Evolutionary conservation across 2,329 filamentous ascomycete species (phyloP).

Genomic region (Cladosporium sp.): DNA sequence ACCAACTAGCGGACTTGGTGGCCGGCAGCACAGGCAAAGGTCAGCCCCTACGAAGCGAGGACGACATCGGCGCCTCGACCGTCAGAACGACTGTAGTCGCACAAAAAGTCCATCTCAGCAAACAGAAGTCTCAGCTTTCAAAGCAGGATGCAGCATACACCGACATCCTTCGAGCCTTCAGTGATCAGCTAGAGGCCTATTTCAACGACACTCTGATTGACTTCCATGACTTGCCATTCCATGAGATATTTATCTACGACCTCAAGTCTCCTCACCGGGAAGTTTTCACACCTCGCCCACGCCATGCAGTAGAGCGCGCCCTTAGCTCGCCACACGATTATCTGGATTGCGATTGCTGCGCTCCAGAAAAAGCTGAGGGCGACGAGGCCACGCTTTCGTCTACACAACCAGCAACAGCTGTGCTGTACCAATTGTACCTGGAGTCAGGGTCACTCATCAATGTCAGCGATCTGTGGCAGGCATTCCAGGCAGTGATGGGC

Average conservation of each 20-base stretch:
- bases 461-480: constrained; percentile 75
- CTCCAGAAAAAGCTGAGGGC: constrained; percentile 40
- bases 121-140: constrained; percentile 70
- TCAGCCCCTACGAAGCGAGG: constrained; percentile 67
- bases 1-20: constrained; percentile 31
- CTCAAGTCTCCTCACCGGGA: constrained; percentile 68
- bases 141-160: constrained; percentile 73
- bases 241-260: constrained; percentile 78
- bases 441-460: constrained; percentile 79
- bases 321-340: constrained; percentile 75
- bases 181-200: constrained; percentile 53
- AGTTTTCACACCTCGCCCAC: constrained; percentile 74
- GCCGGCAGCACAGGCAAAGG: constrained; percentile 9
- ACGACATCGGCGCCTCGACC: constrained; percentile 69
- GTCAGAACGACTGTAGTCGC: constrained; percentile 77
- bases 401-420: constrained; percentile 69
- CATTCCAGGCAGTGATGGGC: constrained; percentile 68
- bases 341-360: constrained; percentile 71
- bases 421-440: constrained; percentile 77
- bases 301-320: constrained; percentile 69
- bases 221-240: constrained; percentile 59
- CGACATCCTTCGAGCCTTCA: constrained; percentile 60
- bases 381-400: constrained; percentile 55
- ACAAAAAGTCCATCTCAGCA: constrained; percentile 78
- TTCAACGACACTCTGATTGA: constrained; percentile 51